phyloP scores from a whole-genome alignment of 768 basidiomycete genomes.

The Lepiota brunneoincarnata region DNA sequence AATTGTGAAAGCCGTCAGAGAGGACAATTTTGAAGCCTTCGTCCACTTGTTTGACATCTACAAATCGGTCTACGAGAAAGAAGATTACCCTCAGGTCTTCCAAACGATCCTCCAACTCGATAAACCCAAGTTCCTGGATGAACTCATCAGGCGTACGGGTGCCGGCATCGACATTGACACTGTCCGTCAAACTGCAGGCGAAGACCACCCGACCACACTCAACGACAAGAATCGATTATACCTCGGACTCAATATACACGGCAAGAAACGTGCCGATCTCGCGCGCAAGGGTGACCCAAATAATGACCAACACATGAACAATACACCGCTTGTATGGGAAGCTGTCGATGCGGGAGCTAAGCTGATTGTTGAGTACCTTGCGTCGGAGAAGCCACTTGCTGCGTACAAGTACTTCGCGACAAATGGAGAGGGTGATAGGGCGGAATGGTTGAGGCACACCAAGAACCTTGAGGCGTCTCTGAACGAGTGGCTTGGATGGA shows the following conservation, averaged over 20 bases:
- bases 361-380: constrained; percentile 45
- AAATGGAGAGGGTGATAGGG: constrained; percentile 37
- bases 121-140: constrained; percentile 50
- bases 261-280: constrained; percentile 59
- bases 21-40: constrained; percentile 51
- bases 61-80: constrained; percentile 14
- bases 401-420: constrained; percentile 51
- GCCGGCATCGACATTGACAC: constrained; percentile 31
- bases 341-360: constrained; percentile 32
- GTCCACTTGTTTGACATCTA: constrained; percentile 45
- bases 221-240: constrained; percentile 45
- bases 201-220: constrained; percentile 21
- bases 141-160: constrained; percentile 54
- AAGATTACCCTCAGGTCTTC: constrained; percentile 26
- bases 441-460: constrained; percentile 38
- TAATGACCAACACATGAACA: constrained; percentile 14
- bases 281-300: constrained; percentile 50
- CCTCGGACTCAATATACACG: constrained; percentile 59
- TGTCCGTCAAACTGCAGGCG: constrained; percentile 18
- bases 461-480: constrained; percentile 38
- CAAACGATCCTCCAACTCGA: constrained; percentile 35
- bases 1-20: constrained; percentile 34
- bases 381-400: constrained; percentile 39
- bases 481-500: constrained; percentile 53
- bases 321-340: constrained; percentile 38